Evolutionary conservation across 2,329 filamentous ascomycete species (phyloP).

Genomic region (Claviceps africana): DNA sequence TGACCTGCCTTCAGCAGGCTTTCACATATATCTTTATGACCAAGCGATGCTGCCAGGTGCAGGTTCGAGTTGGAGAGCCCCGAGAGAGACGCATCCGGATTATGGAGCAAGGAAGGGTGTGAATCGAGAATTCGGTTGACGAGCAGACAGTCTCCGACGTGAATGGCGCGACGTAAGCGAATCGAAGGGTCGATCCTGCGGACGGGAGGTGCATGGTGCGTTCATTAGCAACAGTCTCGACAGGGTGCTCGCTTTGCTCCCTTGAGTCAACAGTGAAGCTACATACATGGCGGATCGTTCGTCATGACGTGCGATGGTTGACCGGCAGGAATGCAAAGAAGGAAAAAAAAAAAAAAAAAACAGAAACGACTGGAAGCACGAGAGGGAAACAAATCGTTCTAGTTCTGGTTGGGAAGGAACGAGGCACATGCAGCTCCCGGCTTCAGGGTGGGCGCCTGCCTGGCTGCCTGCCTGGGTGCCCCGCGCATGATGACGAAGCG

Average conservation of each 20-base stretch:
- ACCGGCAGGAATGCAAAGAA: too few species aligned
- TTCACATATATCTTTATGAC: slow-evolving; percentile 53
- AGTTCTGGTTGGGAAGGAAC: too few species aligned
- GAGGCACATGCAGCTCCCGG: too few species aligned
- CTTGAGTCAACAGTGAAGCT: not conserved
- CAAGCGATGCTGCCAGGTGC: slow-evolving; percentile 64
- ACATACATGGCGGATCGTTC: slow-evolving; percentile 10
- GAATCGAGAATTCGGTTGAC: slow-evolving; percentile 63
- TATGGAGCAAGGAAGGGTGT: slow-evolving; percentile 58
- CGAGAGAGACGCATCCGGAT: slow-evolving; percentile 56
- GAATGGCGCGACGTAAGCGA: slow-evolving; percentile 70
- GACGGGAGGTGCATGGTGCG: not conserved
- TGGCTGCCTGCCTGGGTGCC: not conserved
- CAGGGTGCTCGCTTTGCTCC: not conserved
- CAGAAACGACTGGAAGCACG: too few species aligned
- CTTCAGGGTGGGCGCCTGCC: not conserved
- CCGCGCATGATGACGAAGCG: not conserved
- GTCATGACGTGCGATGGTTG: slow-evolving; percentile 5
- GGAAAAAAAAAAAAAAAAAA: too few species aligned
- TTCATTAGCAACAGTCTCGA: not conserved
- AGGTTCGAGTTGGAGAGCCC: slow-evolving; percentile 71
- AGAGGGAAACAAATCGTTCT: too few species aligned
- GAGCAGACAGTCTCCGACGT: slow-evolving; percentile 56
- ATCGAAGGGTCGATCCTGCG: slow-evolving; percentile 61
- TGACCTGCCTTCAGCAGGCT: slow-evolving; percentile 62